These are phyloP conservation scores for Truncatella angustata DNA, from an alignment of 2,329 filamentous ascomycete species.

Conservation along the genomic window DNA sequence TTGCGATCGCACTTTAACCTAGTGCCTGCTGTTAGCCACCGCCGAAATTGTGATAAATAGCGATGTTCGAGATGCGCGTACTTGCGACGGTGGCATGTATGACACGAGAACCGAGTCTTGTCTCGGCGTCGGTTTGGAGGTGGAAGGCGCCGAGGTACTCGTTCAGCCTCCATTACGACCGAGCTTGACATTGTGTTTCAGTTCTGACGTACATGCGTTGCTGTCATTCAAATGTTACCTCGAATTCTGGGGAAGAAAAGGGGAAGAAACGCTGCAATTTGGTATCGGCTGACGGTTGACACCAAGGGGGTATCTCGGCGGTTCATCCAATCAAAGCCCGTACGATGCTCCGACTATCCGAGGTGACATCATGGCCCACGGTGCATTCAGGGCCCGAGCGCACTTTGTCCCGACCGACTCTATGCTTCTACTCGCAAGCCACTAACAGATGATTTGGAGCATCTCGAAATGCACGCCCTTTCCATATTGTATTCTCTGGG, in stretches of 20 bases:
- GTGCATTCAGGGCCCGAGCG: not conserved
- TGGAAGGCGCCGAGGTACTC: not conserved
- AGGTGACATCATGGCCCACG: not conserved
- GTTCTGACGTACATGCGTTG: not conserved
- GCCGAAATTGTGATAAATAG: not conserved
- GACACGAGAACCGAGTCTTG: not conserved
- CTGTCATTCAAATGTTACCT: no score
- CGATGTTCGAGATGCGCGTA: not conserved
- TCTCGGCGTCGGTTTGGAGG: not conserved
- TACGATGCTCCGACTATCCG: not conserved
- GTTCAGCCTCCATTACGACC: not conserved
- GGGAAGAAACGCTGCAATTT: no score
- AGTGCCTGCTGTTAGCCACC: not conserved
- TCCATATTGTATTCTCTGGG: no score
- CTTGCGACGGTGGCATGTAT: not conserved
- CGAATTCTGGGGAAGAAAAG: no score
- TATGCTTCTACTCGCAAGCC: no score
- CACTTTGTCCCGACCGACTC: no score
- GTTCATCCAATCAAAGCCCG: not conserved
- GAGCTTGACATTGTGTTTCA: not conserved
- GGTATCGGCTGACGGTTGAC: no score
- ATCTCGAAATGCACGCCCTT: no score
- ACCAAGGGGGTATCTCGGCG: not conserved
- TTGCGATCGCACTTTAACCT: not conserved
- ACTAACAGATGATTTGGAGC: no score